Base-by-base conservation (phyloP, 352 stramenopile species). In the Poterioochromonas sp. region DNA sequence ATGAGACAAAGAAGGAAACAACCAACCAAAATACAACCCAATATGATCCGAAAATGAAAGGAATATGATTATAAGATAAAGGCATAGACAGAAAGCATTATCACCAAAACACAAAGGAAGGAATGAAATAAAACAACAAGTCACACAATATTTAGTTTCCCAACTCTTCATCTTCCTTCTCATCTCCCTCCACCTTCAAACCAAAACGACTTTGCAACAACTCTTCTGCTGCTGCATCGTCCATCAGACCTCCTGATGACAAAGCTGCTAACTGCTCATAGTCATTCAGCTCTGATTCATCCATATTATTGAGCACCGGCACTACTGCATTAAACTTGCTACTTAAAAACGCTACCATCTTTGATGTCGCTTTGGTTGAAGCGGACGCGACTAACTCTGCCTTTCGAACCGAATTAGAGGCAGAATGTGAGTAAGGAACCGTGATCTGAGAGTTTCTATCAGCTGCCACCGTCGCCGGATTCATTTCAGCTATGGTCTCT, bases 71-170 rank as follows among this genome's bases (percentile, higher is more conserved):
- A 58, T 15, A 58, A 58, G 47, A 58, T 58, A 26, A 58, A 58
- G 26, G 47, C 47, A 58, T 58, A 26, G 47, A 58, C 47, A 58
- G 47, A 58, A 58, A 58, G 47, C 47, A 58, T 58, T 58, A 58
- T 58, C 47, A 58, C 47, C 26, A 26, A 58, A 58, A 58, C 47
- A 58, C 47, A 58, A 58, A 58, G 47, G 47, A 58, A 58, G 47
- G 47, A 58, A 58, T 58, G 47, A 58, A 58, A 58, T 58, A 58
- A 58, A 58, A 58, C 47, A 58, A 58, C 47, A 58, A 58, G 47
- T 58, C 47, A 58, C 47, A 58, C 47, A 58, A 58, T 58, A 58
- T 58, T 58, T 58, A 58, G 47, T 58, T 58, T 58, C 47, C 47
- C 47, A 58, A 58, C 26, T 58, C 47, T 58, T 58, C 47, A 58